These are phyloP conservation scores for Tolypocladium tropicale DNA, from an alignment of 2,329 filamentous ascomycete genomes.

Conservation along the genomic window DNA sequence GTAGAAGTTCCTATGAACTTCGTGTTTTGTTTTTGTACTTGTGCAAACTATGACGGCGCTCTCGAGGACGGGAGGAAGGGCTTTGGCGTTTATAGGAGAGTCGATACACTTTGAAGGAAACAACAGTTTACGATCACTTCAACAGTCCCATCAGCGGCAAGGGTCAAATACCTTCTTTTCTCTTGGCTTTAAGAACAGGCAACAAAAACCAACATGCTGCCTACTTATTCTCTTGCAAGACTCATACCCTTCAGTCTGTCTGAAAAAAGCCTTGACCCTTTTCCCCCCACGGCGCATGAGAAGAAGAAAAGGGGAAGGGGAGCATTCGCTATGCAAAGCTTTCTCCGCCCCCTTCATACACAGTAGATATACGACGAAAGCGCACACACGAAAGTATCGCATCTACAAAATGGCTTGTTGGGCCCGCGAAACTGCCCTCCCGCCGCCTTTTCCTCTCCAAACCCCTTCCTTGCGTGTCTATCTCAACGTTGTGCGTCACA, in stretches of 20 bases:
- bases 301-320: no score
- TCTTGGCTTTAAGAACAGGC: background rate
- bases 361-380: background rate
- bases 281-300: background rate
- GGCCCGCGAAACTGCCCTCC: background rate
- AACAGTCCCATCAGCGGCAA: no score
- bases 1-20: background rate
- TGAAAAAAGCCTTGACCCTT: background rate
- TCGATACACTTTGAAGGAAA: background rate
- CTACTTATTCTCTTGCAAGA: background rate
- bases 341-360: background rate
- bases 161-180: background rate
- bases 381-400: background rate
- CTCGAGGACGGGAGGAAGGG: background rate
- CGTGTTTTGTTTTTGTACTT: background rate
- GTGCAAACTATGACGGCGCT: background rate
- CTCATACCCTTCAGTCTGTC: background rate
- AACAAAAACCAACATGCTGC: background rate
- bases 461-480: background rate
- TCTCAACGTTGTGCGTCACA: background rate
- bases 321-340: slow-evolving; percentile 2
- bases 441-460: background rate
- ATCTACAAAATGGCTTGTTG: background rate
- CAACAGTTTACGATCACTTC: no score
- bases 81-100: background rate